Base-by-base conservation (phyloP, 2,329 filamentous ascomycete species). In the Lasiodiplodia hormozganensis region DNA sequence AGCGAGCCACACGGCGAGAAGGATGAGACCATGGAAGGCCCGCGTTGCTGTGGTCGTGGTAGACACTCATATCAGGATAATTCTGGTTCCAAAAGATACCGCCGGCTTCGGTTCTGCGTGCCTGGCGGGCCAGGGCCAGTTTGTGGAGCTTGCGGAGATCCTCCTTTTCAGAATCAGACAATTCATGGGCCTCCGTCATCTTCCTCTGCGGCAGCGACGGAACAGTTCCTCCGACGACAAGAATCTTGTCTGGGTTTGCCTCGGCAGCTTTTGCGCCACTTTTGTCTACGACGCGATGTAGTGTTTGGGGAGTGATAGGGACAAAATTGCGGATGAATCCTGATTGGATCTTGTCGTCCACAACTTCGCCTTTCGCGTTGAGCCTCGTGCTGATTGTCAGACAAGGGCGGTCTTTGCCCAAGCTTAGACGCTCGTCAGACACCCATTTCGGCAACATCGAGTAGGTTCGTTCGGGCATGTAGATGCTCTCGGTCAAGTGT, bases 301-400 rank as follows among this genome's bases (percentile, higher is more conserved):
- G n/a, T 18, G 78, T 73, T 8, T 79, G 75, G 23, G 84, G 84
- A 1, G 86, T 87, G 16, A 89, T 72, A 31, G 80, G 82, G 21
- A 86, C 76, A 1, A 89, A 84, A 58, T 89, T 89, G 6, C 81
- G 81, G 23, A 88, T 77, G 11, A 78, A 83, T 1, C 88, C 88
- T 38, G 85, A 82, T 40, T 79, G 78, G 23, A 90, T 81, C 54
- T 85, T 83, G 8, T 80, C 83, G 38, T 89, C 87, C 2, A 88
- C 72, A 3, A 87, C 81, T 4, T 85, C 79, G 11, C 87, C 88
- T 23, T 82, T 72, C 1, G 75, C 71, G 70, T 87, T 82, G 51
- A 90, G 74, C 69, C 84, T 84, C 8, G 86, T 85, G 72, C 87
- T 89, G 73, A 90, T 87, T 0, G 88, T 90, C 38, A 90, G 76